Percentiles rank a stretch among this genome's conserved stretches.
These are phyloP conservation scores for Centella asiatica DNA, from an alignment of 129 eudicot species.

Conservation along the genomic window DNA sequence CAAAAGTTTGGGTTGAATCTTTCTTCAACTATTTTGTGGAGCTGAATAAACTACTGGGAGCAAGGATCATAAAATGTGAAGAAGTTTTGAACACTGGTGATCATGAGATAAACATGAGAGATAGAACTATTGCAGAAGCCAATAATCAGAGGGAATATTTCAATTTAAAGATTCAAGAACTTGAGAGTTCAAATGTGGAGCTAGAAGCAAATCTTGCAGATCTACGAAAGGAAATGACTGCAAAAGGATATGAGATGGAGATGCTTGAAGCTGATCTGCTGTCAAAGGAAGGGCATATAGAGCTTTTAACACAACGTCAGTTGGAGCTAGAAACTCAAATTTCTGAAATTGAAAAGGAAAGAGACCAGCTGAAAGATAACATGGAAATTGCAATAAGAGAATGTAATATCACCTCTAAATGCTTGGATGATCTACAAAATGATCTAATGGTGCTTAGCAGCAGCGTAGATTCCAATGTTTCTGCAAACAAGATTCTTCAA, in stretches of 20 bases:
- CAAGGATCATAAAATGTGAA: conserved; percentile 24
- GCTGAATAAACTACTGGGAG: conserved; percentile 31
- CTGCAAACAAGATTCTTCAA: conserved; percentile 48
- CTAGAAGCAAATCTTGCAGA: conserved; percentile 12
- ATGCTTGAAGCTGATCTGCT: conserved; percentile 18
- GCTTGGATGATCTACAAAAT: conserved; percentile 48
- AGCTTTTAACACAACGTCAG: conserved; percentile 12
- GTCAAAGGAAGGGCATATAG: conserved; percentile 19
- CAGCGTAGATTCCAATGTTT: conserved; percentile 50
- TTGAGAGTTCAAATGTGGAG: conserved; percentile 27
- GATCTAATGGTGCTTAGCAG: conserved; percentile 41
- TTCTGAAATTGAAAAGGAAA: conserved; percentile 35
- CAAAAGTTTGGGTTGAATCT: conserved; percentile 12
- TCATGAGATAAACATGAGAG: conserved; percentile 26
- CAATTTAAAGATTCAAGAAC: conserved; percentile 29
- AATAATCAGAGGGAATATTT: conserved; percentile 32
- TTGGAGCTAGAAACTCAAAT: conserved; percentile 30
- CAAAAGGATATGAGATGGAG: conserved; percentile 13
- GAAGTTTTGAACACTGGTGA: conserved; percentile 11
- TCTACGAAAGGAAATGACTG: conserved; percentile 17
- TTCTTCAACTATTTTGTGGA: conserved; percentile 16
- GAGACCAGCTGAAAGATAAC: conserved; percentile 41
- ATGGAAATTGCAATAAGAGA: conserved; percentile 42
- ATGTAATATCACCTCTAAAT: conserved; percentile 40
- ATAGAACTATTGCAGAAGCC: conserved; percentile 30